A percentile compares a stretch with the other conserved stretches of the same genome.
Conservation (phyloP, 108 stramenopile genomes). For the Nitzschia inconspicua region DNA sequence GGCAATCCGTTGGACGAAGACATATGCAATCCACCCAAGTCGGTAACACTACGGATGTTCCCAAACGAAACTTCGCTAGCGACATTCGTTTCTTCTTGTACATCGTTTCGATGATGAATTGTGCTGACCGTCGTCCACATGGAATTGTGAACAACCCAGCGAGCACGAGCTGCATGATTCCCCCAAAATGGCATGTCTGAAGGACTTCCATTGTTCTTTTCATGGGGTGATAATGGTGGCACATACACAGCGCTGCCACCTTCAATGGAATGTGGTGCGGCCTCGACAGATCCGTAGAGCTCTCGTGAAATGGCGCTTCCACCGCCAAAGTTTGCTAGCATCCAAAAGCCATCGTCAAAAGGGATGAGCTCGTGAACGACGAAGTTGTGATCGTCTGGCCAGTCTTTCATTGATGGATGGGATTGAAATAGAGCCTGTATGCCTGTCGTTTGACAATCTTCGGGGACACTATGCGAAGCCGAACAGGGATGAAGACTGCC, state of each 20-base stretch:
- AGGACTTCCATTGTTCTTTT: not conserved
- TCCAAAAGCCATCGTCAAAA: constrained; percentile 33
- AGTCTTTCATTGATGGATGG: constrained; percentile 37
- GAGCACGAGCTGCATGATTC: not conserved
- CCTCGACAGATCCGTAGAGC: not conserved
- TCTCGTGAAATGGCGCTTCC: constrained; percentile 11
- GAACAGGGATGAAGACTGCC: constrained; percentile 4
- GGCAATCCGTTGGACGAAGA: not conserved
- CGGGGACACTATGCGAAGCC: too few species aligned
- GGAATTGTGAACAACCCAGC: constrained; percentile 7
- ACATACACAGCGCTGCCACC: not conserved
- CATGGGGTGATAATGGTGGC: not conserved
- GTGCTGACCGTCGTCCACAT: constrained; percentile 11
- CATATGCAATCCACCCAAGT: not conserved
- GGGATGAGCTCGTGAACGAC: constrained; percentile 26
- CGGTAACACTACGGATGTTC: constrained; percentile 10
- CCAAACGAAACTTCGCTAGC: not conserved
- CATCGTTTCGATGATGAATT: not conserved
- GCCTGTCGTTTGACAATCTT: constrained; percentile 3
- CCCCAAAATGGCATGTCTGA: not conserved
- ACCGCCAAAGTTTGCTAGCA: constrained; percentile 51
- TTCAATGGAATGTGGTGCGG: not conserved
- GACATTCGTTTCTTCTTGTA: not conserved
- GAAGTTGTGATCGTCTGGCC: constrained; percentile 48
- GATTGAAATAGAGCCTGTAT: constrained; percentile 22